These are phyloP conservation scores for Neofusicoccum sp. DNA, from an alignment of 2,329 filamentous ascomycete species.

Conservation along the genomic window DNA sequence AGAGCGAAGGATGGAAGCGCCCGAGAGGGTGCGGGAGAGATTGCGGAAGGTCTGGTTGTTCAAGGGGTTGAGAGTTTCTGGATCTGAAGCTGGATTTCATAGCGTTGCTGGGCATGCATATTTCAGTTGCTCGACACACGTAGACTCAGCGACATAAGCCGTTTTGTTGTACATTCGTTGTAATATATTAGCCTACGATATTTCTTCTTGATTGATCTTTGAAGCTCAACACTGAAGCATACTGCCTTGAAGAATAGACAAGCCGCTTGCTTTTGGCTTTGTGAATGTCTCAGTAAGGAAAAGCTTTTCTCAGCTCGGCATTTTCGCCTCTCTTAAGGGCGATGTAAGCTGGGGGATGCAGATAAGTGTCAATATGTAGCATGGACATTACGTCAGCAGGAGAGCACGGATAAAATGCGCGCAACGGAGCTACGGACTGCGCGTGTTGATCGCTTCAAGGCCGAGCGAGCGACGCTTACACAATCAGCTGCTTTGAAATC, in stretches of 20 bases:
- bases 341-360: no score
- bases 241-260: not conserved
- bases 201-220: not conserved
- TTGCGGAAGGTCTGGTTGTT: not conserved
- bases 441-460: not conserved
- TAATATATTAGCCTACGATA: not conserved
- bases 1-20: not conserved
- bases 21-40: not conserved
- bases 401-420: no score
- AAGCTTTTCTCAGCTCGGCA: no score
- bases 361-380: no score
- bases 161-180: slow-evolving; percentile 2
- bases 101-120: not conserved
- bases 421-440: no score
- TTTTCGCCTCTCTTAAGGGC: no score
- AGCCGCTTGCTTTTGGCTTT: no score
- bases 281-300: no score
- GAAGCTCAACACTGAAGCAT: no score
- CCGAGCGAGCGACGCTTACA: not conserved
- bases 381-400: not conserved
- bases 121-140: not conserved
- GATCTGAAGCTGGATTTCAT: not conserved
- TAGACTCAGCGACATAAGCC: not conserved
- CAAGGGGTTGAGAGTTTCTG: slow-evolving; percentile 16
- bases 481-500: slow-evolving; percentile 5